These are phyloP conservation scores for Juncus effusus DNA, from an alignment of 176 grass and related monocot genomes.

Conservation along the genomic window DNA sequence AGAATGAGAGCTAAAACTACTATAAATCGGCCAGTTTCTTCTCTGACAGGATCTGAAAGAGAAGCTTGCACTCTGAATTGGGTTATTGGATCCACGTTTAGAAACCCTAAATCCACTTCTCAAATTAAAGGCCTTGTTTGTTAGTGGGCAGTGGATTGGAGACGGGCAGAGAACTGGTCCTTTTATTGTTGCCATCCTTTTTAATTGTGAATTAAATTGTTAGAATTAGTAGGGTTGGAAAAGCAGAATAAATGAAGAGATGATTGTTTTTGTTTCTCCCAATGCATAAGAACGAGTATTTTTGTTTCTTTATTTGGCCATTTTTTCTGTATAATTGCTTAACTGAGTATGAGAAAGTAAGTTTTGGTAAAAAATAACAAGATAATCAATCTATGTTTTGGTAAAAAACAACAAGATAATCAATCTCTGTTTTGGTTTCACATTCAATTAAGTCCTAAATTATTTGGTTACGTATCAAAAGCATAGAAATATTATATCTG, in stretches of 20 bases:
- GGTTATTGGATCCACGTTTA: constrained; percentile 29
- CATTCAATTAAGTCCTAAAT: too few relatives aligned
- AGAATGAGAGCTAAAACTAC: constrained; percentile 65
- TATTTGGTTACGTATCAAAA: too few relatives aligned
- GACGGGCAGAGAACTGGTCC: constrained; percentile 43
- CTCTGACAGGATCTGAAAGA: constrained; percentile 24
- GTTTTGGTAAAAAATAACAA: too few relatives aligned
- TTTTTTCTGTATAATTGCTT: too few relatives aligned
- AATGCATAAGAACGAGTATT: too few relatives aligned
- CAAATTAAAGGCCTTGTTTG: constrained; percentile 29
- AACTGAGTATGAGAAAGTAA: too few relatives aligned
- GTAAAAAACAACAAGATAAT: too few relatives aligned
- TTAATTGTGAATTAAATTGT: background rate
- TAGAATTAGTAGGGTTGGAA: background rate
- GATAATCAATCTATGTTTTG: too few relatives aligned
- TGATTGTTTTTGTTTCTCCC: too few relatives aligned
- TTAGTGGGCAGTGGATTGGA: constrained; percentile 33
- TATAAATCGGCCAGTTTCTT: constrained; percentile 35
- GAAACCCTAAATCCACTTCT: constrained; percentile 32
- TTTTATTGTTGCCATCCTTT: constrained; percentile 54
- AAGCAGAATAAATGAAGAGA: background rate
- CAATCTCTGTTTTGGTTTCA: too few relatives aligned
- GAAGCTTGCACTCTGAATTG: constrained; percentile 29
- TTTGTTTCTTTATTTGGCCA: too few relatives aligned
- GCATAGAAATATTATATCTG: too few relatives aligned